Conservation (phyloP, 2,329 filamentous ascomycete genomes). For the Trichoderma lentiforme region DNA sequence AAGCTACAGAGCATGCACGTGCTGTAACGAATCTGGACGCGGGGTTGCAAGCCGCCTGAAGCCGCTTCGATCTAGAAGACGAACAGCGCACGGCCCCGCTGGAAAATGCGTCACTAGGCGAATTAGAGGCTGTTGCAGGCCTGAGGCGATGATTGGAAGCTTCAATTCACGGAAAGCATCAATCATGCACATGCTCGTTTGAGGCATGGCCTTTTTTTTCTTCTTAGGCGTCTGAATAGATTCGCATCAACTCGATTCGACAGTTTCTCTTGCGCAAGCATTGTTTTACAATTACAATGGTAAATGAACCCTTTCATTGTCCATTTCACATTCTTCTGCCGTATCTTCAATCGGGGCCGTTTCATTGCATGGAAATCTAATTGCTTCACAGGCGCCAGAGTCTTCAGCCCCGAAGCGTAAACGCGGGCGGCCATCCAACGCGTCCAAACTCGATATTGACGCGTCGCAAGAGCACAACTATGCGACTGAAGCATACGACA, state of each 20-base stretch:
- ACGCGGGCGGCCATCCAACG: constrained; percentile 42
- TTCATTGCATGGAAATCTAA: background rate
- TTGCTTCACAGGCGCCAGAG: constrained; percentile 25
- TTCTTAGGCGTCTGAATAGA: background rate
- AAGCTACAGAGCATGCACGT: background rate
- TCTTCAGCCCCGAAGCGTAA: constrained; percentile 39
- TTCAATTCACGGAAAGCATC: background rate
- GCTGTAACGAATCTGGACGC: background rate
- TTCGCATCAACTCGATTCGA: background rate
- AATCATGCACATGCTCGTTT: background rate
- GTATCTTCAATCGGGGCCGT: background rate
- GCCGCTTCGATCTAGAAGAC: constrained; percentile 4
- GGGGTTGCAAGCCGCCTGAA: constrained; percentile 10
- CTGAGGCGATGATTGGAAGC: background rate
- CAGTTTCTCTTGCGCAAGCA: background rate
- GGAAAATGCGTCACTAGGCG: constrained; percentile 9
- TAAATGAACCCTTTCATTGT: background rate
- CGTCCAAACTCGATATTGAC: constrained; percentile 33
- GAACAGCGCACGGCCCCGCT: background rate
- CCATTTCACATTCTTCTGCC: background rate
- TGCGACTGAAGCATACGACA: constrained; percentile 21
- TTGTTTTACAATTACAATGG: constrained; percentile 9
- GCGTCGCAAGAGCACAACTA: constrained; percentile 25
- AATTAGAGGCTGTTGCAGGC: background rate
- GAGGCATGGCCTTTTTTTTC: background rate